Evolutionary conservation across 192 early-diverging fungal genomes (phyloP).

Genomic region (Entrophospora sp.): DNA sequence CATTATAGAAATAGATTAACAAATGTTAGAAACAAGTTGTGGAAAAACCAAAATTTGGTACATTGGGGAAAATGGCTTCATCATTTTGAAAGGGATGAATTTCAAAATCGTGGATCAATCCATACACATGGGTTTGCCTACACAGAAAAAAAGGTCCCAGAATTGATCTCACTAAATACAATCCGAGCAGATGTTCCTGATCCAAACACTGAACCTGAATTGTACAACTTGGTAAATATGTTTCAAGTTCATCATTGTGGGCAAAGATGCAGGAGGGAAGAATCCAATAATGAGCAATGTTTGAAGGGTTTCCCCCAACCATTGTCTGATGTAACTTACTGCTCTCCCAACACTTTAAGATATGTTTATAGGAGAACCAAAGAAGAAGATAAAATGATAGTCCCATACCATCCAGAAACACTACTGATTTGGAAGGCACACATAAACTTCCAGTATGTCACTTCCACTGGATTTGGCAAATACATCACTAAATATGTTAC

Average conservation of each 20-base stretch:
- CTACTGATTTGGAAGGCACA: background rate
- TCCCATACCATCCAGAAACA: background rate
- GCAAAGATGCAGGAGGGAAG: background rate
- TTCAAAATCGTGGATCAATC: slow-evolving; percentile 4
- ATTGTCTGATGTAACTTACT: background rate
- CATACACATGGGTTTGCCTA: background rate
- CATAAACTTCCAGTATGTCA: background rate
- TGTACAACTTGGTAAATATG: background rate
- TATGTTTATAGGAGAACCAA: background rate
- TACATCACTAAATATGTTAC: background rate
- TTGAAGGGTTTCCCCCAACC: background rate
- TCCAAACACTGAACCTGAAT: background rate
- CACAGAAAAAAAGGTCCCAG: background rate
- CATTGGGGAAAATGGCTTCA: too few species aligned
- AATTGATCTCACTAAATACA: background rate
- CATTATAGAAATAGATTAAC: too few species aligned
- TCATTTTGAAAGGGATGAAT: slow-evolving; percentile 11
- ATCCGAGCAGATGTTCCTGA: background rate
- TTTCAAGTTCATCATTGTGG: background rate
- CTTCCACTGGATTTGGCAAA: background rate
- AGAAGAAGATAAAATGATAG: background rate
- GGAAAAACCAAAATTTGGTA: too few species aligned
- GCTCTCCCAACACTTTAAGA: background rate
- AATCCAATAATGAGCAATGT: background rate
- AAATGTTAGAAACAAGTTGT: too few species aligned